Base-by-base conservation (phyloP, 1,284 basidiomycete genomes). In the Peniophora sp. region DNA sequence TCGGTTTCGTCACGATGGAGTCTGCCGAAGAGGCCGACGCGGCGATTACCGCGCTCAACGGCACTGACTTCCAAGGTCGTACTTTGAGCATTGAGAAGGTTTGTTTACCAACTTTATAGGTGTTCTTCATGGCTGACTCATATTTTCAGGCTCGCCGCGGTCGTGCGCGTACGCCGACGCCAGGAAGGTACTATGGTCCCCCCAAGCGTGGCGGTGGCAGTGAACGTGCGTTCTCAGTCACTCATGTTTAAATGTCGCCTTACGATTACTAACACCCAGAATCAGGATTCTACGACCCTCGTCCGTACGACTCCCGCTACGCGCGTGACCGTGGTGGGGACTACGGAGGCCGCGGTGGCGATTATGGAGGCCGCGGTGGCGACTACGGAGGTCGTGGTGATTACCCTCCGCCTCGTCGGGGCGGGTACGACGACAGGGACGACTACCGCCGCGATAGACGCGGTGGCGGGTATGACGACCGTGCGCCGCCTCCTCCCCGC, bases 1-100 rank as follows among this genome's bases (percentile, higher is more conserved):
- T 99, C 61, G 96, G 92, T 44, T 99, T 99, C 68, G 96, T 99
- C 63, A 97, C 93, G 52, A 95, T 96, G 85, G 90, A 92, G 65
- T 78, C 79, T 35, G 67, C 63, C 41, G 91, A 92, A 59, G 94
- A 97, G 62, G 96, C 95, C 3, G 89, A 95, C 50, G 88, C 89
- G 47, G 92, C 90, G 48, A 85, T 97, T 59, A 80, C 86, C 32
- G 86, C 83, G 9, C 72, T 97, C 58, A 89, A 92, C 66, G 80
- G 81, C 45, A 85, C 86, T 53, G 90, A 93, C 52, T 68, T 97
- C 47, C 83, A 87, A 72, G 96, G 94, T 54, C 94, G 94, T 70
- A 73, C 77, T 34, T 76, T 95, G 50, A 87, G 76, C 53, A 89
- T 98, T 32, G 89, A 95, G 69, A 95, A 91, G 77, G 92, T 91